Evolutionary conservation across 345 rosid species (phyloP), one percentile per base, ranked within the genome.

Genomic region (Syzygium oleosum): DNA sequence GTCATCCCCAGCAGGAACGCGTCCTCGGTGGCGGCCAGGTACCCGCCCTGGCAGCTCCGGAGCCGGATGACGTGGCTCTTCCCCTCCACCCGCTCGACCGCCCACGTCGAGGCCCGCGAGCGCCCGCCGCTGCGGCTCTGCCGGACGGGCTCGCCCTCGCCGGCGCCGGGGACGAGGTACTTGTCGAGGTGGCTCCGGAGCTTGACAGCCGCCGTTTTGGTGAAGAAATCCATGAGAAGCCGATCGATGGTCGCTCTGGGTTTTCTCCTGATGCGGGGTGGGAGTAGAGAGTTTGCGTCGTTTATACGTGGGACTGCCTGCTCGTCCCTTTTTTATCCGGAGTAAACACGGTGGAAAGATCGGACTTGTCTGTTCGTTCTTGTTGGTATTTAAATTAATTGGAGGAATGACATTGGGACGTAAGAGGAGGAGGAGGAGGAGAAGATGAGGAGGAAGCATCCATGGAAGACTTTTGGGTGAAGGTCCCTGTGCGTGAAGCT

Each of bases 1-100:
- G 99, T 96, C 96, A 95, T 91, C 55, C 99, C 99, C 17, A 96
- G 91, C 34, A 97, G 94, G 85, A 97, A 95, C 58, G 96, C 92
- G 10, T 84, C 41, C 78, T 94, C 95, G 17, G 97, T 93, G 84
- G 99, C 98, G 29, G 96, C 91, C 51, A 97, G 91, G 93, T 95
- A 96, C 51, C 90, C 92, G 19, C 98, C 98, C 16, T 92, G 87
- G 78, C 91, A 89, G 88, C 94, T 95, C 87, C 85, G 91, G 86
- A 96, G 91, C 38, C 95, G 94, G 87, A 95, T 46, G 15, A 89
- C 88, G 79, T 91, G 52, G 56, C 79, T 89, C 87, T 91, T 94
- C n/a, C 89, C 92, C 3, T 88, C 91, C 46, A 96, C 94, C 7
- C 89, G 78, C 92, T 97, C 99, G 55, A 96, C 97, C 85, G 90